Conservation (phyloP, 2,329 filamentous ascomycete species). For the Epichloe bromicola region DNA sequence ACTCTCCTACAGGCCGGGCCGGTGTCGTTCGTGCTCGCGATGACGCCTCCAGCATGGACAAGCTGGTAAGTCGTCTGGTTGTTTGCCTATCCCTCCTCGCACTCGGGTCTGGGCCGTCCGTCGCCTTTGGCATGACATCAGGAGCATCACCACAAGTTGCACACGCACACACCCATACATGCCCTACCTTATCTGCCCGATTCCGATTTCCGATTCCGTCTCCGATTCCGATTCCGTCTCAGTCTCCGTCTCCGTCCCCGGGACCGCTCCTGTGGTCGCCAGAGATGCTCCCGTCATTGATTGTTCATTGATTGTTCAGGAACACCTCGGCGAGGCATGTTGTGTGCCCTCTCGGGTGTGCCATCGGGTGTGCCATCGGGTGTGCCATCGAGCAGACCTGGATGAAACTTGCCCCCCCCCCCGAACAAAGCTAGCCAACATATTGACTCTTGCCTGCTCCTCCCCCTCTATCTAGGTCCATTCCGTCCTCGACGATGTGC, state of each 20-base stretch:
- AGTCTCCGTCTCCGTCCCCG: background rate
- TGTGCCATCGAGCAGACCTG: background rate
- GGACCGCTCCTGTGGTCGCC: background rate
- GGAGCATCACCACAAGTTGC: slow-evolving; percentile 3
- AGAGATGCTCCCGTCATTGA: background rate
- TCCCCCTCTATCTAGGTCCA: slow-evolving; percentile 35
- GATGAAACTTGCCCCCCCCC: background rate
- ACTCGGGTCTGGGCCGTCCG: slow-evolving; percentile 3
- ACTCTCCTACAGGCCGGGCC: slow-evolving; percentile 38
- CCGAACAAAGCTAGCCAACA: background rate
- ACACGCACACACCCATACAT: slow-evolving; percentile 4
- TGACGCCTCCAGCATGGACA: slow-evolving; percentile 40
- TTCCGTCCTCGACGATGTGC: slow-evolving; percentile 57
- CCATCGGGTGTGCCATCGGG: too few species aligned
- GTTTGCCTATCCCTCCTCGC: background rate
- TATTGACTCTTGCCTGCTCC: background rate
- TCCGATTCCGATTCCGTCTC: too few species aligned
- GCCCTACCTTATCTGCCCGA: background rate
- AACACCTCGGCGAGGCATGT: background rate
- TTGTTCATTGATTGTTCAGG: background rate
- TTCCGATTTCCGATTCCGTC: background rate
- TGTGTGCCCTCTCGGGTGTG: background rate
- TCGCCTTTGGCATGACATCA: slow-evolving; percentile 1
- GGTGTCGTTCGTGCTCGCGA: slow-evolving; percentile 42
- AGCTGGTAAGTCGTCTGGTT: slow-evolving; percentile 37